phyloP scores from a whole-genome alignment of 1,284 basidiomycete species.

The Somion occarium region DNA sequence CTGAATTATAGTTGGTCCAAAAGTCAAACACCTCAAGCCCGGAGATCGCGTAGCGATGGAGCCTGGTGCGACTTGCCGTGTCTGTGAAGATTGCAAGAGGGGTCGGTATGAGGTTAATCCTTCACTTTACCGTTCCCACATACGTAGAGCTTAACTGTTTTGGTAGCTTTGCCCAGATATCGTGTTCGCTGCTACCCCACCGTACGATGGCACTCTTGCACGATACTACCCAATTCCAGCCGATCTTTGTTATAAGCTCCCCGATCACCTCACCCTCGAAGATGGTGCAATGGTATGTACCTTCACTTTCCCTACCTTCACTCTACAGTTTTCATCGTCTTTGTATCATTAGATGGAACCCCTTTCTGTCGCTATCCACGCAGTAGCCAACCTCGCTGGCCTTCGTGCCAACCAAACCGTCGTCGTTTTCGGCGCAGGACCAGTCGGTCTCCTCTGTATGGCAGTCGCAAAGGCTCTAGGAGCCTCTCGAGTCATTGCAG shows the following conservation, averaged over 20 bases:
- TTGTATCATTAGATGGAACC: conserved; percentile 76
- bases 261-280: conserved; percentile 70
- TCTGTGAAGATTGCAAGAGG: conserved; percentile 69
- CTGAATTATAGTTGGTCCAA: conserved; percentile 50
- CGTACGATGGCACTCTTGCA: conserved; percentile 82
- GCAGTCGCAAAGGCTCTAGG: conserved; percentile 90
- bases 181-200: conserved; percentile 85
- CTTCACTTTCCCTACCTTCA: neutral
- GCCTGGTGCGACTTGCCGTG: conserved; percentile 73
- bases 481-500: conserved; percentile 73
- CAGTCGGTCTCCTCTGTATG: conserved; percentile 90
- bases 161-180: conserved; percentile 77
- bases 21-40: conserved; percentile 69
- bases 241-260: conserved; percentile 72
- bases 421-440: conserved; percentile 86
- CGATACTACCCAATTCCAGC: conserved; percentile 78
- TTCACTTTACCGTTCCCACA: too few relatives aligned
- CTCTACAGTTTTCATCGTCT: neutral
- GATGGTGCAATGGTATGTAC: conserved; percentile 75
- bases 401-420: conserved; percentile 73
- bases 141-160: too few relatives aligned
- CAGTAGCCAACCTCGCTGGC: conserved; percentile 74
- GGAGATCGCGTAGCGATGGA: conserved; percentile 88
- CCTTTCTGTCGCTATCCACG: conserved; percentile 88
- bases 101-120: conserved; percentile 62